A percentile compares a stretch with the other conserved stretches of the same genome.
Evolutionary conservation across 306 rosid species (phyloP).

Genomic region (Arachis stenosperma): DNA sequence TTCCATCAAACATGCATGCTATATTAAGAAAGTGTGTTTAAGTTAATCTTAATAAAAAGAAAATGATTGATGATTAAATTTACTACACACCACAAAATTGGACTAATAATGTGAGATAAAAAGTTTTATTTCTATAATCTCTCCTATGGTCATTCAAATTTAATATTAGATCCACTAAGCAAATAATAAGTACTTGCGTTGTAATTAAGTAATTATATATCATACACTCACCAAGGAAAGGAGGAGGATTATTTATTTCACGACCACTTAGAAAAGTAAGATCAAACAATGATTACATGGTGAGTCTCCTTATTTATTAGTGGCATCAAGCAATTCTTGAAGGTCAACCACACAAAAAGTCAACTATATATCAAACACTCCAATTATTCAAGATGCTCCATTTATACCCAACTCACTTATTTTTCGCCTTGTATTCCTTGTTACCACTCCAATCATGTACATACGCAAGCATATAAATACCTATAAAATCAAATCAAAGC

Average conservation of each 20-base stretch:
- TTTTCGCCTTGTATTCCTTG: slow-evolving; percentile 42
- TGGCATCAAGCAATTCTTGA: background rate
- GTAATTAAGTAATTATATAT: no score
- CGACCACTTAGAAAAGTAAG: background rate
- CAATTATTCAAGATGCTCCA: slow-evolving; percentile 11
- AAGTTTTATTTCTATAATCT: no score
- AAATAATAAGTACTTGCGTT: no score
- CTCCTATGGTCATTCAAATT: no score
- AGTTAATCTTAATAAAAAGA: no score
- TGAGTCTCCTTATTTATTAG: background rate
- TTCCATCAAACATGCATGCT: no score
- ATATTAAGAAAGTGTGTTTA: no score
- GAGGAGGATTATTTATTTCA: background rate
- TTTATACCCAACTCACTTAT: slow-evolving; percentile 30
- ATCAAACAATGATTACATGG: background rate
- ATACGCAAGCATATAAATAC: background rate
- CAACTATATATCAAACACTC: background rate
- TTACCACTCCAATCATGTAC: slow-evolving; percentile 23
- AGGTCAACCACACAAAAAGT: slow-evolving; percentile 17
- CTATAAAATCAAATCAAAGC: background rate
- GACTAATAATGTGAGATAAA: no score
- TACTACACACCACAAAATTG: no score
- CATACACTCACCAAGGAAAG: no score
- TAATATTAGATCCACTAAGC: no score
- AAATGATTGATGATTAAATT: no score